Conservation (phyloP, 208 protist genomes). For the Trypanosoma rangeli region DNA sequence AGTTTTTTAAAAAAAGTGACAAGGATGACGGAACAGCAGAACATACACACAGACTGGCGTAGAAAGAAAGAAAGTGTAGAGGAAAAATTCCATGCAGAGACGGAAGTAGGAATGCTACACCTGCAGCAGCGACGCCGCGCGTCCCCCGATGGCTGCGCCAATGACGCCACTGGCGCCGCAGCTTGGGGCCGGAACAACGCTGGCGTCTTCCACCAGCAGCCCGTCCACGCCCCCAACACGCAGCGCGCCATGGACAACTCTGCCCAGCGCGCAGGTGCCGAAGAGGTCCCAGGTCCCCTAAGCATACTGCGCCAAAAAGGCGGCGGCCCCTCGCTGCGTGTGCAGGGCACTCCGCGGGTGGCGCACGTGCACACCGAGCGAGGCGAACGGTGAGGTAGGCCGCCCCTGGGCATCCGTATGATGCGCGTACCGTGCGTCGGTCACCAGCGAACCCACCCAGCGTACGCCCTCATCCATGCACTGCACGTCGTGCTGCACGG, state of each 20-base stretch:
- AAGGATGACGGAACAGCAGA: too few species aligned
- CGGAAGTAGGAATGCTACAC: neutral
- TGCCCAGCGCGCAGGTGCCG: conserved; percentile 74
- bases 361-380: conserved; percentile 36
- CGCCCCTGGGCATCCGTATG: conserved; percentile 35
- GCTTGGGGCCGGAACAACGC: conserved; percentile 72
- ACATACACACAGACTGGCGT: too few species aligned
- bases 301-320: conserved; percentile 56
- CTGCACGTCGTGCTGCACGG: conserved; percentile 50
- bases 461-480: conserved; percentile 76
- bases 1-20: neutral
- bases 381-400: conserved; percentile 50
- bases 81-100: neutral
- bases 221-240: conserved; percentile 56
- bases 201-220: conserved; percentile 61
- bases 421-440: conserved; percentile 41
- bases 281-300: conserved; percentile 45
- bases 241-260: conserved; percentile 55
- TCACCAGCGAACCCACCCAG: conserved; percentile 64
- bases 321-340: conserved; percentile 50
- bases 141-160: conserved; percentile 53
- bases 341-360: conserved; percentile 41
- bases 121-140: conserved; percentile 41
- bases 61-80: neutral
- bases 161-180: conserved; percentile 56